These are phyloP conservation scores for Botrytis galanthina DNA, from an alignment of 2,329 filamentous ascomycete species.

Conservation along the genomic window DNA sequence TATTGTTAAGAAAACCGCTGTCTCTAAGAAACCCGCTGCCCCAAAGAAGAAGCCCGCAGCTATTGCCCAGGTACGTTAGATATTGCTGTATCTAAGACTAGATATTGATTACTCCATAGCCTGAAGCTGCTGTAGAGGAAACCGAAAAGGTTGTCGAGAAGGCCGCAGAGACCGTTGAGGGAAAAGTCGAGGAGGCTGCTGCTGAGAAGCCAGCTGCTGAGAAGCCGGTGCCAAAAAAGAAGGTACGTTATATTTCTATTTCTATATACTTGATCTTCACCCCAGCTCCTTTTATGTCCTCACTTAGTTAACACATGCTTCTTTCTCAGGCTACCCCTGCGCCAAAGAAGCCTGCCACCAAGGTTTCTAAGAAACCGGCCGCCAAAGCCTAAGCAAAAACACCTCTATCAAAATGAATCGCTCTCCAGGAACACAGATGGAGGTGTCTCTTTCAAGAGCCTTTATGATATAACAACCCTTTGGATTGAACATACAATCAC, in stretches of 20 bases:
- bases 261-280: not conserved
- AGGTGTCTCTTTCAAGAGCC: slow-evolving; percentile 7
- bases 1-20: slow-evolving; percentile 16
- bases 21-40: slow-evolving; percentile 26
- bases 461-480: slow-evolving; percentile 5
- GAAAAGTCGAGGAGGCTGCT: not conserved
- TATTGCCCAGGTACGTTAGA: slow-evolving; percentile 33
- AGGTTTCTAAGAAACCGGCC: slow-evolving; percentile 1
- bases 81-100: not conserved
- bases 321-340: slow-evolving; percentile 35
- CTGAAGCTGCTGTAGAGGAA: slow-evolving; percentile 2
- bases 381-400: slow-evolving; percentile 1
- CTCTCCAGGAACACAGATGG: not conserved
- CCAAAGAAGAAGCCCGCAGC: slow-evolving; percentile 36
- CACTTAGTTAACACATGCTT: slow-evolving; percentile 18
- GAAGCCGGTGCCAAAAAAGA: slow-evolving; percentile 8
- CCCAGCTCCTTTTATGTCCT: not conserved
- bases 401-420: not conserved
- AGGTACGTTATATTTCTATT: not conserved
- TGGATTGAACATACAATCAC: slow-evolving; percentile 7
- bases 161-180: not conserved
- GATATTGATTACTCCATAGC: not conserved
- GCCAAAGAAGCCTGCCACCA: slow-evolving; percentile 39
- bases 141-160: slow-evolving; percentile 1
- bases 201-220: not conserved